Conservation (phyloP, 2,329 filamentous ascomycete genomes). For the Diaporthe batatas region DNA sequence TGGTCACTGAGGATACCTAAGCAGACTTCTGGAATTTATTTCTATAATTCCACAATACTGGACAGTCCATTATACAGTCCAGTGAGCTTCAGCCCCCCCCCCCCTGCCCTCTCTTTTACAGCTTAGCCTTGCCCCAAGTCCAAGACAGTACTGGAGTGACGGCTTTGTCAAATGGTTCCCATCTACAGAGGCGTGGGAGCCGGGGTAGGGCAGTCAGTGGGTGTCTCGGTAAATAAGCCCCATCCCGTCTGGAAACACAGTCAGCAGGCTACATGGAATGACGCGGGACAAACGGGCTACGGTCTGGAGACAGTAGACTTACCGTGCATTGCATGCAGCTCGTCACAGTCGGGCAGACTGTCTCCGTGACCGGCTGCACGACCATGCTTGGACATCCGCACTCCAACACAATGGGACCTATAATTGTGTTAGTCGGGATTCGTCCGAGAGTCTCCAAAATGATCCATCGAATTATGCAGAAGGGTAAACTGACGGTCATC, state of each 20-base stretch:
- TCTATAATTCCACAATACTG: too few species aligned
- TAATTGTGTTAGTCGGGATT: neutral
- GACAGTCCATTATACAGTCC: too few species aligned
- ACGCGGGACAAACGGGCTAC: too few species aligned
- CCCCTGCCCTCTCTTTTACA: too few species aligned
- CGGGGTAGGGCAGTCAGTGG: conserved; percentile 13
- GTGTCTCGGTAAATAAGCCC: conserved; percentile 12
- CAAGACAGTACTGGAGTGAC: too few species aligned
- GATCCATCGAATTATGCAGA: too few species aligned
- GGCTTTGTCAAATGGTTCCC: too few species aligned
- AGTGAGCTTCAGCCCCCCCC: too few species aligned
- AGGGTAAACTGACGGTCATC: conserved; percentile 15
- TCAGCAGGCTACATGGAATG: neutral
- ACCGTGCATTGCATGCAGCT: conserved; percentile 32
- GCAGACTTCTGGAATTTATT: too few species aligned
- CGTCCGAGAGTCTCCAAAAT: too few species aligned
- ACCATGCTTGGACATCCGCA: conserved; percentile 28
- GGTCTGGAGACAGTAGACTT: neutral
- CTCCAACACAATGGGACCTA: conserved; percentile 2
- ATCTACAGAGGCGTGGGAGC: neutral
- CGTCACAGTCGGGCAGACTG: conserved; percentile 35
- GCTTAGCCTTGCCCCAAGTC: neutral
- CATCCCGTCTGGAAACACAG: conserved; percentile 5
- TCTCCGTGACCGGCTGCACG: conserved; percentile 18
- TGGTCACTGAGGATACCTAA: too few species aligned